These are phyloP conservation scores for Arabidopsis hybrid DNA, from an alignment of 441 rosid genomes.

Conservation along the genomic window DNA sequence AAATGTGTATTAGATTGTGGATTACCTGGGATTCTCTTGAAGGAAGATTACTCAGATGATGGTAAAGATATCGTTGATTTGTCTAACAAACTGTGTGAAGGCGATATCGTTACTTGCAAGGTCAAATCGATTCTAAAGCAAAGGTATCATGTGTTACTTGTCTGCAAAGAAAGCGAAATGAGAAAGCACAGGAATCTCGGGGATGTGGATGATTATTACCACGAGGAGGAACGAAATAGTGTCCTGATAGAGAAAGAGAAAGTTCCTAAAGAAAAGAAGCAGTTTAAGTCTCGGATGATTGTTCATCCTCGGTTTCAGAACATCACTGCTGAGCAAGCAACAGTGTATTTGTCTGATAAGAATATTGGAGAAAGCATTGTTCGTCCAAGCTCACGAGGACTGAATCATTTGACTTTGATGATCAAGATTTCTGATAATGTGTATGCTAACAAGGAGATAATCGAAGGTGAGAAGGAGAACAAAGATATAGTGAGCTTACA, in stretches of 20 bases:
- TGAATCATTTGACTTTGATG: not conserved
- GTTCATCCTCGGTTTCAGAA: slow-evolving; percentile 4
- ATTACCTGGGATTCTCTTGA: slow-evolving; percentile 52
- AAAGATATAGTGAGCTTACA: slow-evolving; percentile 85
- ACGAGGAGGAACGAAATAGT: not conserved
- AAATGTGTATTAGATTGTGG: slow-evolving; percentile 83
- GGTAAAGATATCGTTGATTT: not conserved
- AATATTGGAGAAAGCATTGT: not conserved
- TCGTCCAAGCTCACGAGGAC: slow-evolving; percentile 5
- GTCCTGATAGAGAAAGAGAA: not conserved
- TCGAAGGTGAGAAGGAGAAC: slow-evolving; percentile 86
- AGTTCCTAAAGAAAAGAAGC: not conserved
- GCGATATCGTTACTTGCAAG: not conserved
- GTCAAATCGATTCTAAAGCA: not conserved
- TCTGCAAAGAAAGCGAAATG: slow-evolving; percentile 4
- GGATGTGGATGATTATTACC: not conserved
- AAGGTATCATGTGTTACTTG: not conserved
- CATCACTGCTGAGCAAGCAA: not conserved
- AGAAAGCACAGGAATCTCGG: not conserved
- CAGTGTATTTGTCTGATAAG: slow-evolving; percentile 1
- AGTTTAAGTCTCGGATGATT: not conserved
- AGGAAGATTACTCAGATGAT: slow-evolving; percentile 6
- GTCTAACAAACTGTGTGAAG: not conserved
- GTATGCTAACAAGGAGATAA: slow-evolving; percentile 85
- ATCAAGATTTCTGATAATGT: slow-evolving; percentile 60